A percentile compares a stretch with the other conserved stretches of the same genome.
Evolutionary conservation across 2,329 filamentous ascomycete species (phyloP).

Genomic region (Bipolaris victoriae): DNA sequence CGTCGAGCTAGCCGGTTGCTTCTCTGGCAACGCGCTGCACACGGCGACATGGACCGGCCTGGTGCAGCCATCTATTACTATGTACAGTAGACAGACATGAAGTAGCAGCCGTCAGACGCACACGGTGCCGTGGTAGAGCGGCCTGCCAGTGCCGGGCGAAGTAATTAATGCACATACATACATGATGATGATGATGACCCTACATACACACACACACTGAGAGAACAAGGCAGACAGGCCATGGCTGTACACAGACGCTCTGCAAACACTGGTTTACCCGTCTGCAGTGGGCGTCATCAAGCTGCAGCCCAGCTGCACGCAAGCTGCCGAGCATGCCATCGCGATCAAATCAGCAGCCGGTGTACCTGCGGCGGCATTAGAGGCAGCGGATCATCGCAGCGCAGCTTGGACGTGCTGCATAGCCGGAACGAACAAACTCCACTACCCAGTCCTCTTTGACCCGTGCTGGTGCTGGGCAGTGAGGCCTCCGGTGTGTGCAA

Average conservation of each 20-base stretch:
- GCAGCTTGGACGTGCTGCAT: constrained; percentile 27
- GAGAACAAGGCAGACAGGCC: too few species aligned
- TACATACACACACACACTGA: too few species aligned
- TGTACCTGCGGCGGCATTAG: constrained; percentile 23
- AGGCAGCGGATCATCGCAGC: constrained; percentile 30
- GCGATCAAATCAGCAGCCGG: constrained; percentile 22
- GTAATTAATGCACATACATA: background rate
- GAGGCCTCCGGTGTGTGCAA: constrained; percentile 35
- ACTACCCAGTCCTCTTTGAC: constrained; percentile 18
- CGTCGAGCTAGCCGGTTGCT: constrained; percentile 26
- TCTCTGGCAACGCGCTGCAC: constrained; percentile 32
- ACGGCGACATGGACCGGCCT: constrained; percentile 19
- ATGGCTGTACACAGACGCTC: background rate
- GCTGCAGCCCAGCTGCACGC: constrained; percentile 17
- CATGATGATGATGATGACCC: too few species aligned
- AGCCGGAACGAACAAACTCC: constrained; percentile 29
- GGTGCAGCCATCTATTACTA: constrained; percentile 10
- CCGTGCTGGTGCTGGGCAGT: constrained; percentile 34
- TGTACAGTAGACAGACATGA: constrained; percentile 6
- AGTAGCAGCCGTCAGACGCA: constrained; percentile 24
- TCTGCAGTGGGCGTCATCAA: constrained; percentile 1
- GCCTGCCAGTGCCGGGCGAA: background rate
- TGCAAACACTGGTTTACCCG: constrained; percentile 25
- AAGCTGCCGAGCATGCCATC: constrained; percentile 9
- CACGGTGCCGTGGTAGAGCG: constrained; percentile 4